These are phyloP conservation scores for Epichloe typhina DNA, from an alignment of 2,329 filamentous ascomycete species.

Conservation along the genomic window DNA sequence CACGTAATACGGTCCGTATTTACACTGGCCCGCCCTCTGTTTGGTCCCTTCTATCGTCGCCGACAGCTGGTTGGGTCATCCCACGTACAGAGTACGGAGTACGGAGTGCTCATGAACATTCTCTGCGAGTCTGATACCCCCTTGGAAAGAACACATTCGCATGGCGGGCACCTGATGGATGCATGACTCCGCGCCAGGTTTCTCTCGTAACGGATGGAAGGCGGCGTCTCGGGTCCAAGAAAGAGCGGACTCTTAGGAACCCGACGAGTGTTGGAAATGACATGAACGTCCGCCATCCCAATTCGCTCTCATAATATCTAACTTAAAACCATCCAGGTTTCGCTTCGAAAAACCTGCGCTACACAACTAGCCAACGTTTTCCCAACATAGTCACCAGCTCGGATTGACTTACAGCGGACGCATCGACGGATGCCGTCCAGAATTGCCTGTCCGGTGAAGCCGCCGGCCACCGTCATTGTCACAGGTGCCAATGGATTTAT, in stretches of 20 bases:
- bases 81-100: no score
- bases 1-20: no score
- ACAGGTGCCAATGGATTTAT: conserved; percentile 31
- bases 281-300: background rate
- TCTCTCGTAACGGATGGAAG: background rate
- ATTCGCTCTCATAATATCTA: background rate
- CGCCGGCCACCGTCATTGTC: conserved; percentile 21
- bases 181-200: background rate
- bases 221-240: background rate
- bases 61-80: no score
- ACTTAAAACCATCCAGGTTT: background rate
- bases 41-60: no score
- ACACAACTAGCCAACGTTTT: background rate
- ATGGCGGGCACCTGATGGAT: background rate
- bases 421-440: conserved; percentile 13
- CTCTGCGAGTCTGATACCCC: background rate
- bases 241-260: background rate
- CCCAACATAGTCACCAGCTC: background rate
- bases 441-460: conserved; percentile 10
- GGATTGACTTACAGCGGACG: background rate
- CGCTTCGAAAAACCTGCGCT: background rate
- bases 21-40: no score
- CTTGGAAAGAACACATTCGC: background rate
- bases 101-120: no score
- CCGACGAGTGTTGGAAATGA: background rate